phyloP scores from a whole-genome alignment of 768 basidiomycete species.

The Auricularia heimuer region DNA sequence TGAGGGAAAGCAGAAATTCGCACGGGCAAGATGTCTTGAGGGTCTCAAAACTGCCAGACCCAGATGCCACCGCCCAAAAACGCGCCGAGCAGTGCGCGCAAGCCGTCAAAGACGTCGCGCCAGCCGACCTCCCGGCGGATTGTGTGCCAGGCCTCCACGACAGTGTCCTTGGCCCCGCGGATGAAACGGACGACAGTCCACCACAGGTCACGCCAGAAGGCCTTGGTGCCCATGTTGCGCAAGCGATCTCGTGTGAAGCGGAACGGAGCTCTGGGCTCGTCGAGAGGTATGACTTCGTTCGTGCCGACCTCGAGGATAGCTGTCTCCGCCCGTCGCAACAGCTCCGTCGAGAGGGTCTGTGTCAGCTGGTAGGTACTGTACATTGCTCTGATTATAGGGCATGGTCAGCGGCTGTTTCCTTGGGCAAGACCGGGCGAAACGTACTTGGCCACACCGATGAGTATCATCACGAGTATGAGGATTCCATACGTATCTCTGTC shows the following conservation, averaged over 20 bases:
- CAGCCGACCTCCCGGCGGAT: background rate
- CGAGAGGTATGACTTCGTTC: background rate
- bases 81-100: background rate
- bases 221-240: background rate
- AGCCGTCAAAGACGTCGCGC: background rate
- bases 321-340: constrained; percentile 66
- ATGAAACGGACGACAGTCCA: background rate
- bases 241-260: background rate
- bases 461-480: constrained; percentile 52
- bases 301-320: constrained; percentile 67
- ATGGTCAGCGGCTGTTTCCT: background rate
- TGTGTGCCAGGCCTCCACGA: background rate
- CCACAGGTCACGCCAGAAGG: background rate
- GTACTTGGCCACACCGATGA: constrained; percentile 56
- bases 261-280: background rate
- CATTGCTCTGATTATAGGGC: constrained; percentile 40
- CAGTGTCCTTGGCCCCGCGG: background rate
- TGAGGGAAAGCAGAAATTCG: too few species aligned
- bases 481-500: constrained; percentile 52
- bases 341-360: constrained; percentile 43
- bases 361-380: constrained; percentile 62
- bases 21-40: background rate
- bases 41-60: background rate
- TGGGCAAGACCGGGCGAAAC: constrained; percentile 8
- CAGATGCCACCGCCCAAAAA: background rate